These are phyloP conservation scores for Moelleriella libera DNA, from an alignment of 2,329 filamentous ascomycete species.

Conservation along the genomic window DNA sequence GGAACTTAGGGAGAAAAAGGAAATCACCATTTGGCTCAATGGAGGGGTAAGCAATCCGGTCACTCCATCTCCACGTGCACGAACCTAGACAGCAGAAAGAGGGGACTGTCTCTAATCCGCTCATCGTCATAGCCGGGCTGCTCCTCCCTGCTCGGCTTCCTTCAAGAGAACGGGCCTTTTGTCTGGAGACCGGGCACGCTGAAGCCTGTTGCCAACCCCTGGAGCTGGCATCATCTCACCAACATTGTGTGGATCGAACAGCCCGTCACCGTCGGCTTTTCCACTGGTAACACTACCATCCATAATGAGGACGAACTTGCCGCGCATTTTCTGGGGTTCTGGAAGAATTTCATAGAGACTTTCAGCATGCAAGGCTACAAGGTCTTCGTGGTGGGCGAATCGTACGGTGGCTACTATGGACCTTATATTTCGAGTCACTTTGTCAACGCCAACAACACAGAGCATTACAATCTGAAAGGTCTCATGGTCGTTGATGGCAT, in stretches of 20 bases:
- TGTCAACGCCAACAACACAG: slow-evolving; percentile 49
- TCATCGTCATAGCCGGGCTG: slow-evolving; percentile 28
- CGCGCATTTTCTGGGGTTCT: slow-evolving; percentile 62
- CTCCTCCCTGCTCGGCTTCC: slow-evolving; percentile 49
- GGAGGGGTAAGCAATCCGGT: slow-evolving; percentile 24
- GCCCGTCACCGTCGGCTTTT: slow-evolving; percentile 54
- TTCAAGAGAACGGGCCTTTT: slow-evolving; percentile 69
- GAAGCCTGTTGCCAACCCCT: slow-evolving; percentile 49
- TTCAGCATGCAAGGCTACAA: slow-evolving; percentile 55
- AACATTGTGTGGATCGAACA: slow-evolving; percentile 60
- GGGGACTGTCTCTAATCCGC: background rate
- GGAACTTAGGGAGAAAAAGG: slow-evolving; percentile 29
- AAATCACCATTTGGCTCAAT: slow-evolving; percentile 50
- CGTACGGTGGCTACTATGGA: slow-evolving; percentile 53
- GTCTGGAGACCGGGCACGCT: slow-evolving; percentile 57
- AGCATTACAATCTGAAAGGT: slow-evolving; percentile 53
- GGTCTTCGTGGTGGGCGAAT: slow-evolving; percentile 60
- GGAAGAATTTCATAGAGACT: slow-evolving; percentile 61
- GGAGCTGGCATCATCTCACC: slow-evolving; percentile 41
- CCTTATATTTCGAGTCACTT: slow-evolving; percentile 64
- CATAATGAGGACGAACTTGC: slow-evolving; percentile 54
- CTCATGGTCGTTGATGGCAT: slow-evolving; percentile 62
- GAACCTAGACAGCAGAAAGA: background rate
- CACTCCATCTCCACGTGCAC: background rate
- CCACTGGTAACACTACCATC: slow-evolving; percentile 48